phyloP scores from a whole-genome alignment of 2,329 filamentous ascomycete species.

The Shiraia bambusicola region DNA sequence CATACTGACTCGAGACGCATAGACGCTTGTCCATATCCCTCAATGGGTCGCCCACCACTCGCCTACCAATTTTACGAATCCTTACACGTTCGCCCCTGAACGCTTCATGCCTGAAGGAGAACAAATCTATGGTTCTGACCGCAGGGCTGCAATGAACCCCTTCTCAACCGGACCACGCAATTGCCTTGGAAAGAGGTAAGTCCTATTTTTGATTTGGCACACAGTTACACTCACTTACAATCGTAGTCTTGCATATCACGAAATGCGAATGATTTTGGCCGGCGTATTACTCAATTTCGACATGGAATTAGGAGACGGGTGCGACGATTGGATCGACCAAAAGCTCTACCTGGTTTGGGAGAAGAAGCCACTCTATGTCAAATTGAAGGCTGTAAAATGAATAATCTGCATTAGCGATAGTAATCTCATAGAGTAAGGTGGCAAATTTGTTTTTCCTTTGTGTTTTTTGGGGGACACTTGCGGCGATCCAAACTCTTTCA shows the following conservation, averaged over 20 bases:
- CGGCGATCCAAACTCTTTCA: too few species aligned
- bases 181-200: constrained; percentile 41
- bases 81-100: constrained; percentile 33
- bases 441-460: too few species aligned
- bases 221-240: neutral
- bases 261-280: constrained; percentile 32
- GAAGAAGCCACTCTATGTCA: constrained; percentile 16
- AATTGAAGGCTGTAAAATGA: constrained; percentile 2
- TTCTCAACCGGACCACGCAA: constrained; percentile 33
- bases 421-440: too few species aligned
- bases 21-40: constrained; percentile 12
- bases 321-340: constrained; percentile 7
- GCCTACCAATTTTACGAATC: constrained; percentile 25
- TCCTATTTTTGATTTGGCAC: neutral
- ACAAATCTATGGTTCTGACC: constrained; percentile 23
- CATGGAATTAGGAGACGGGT: constrained; percentile 15
- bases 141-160: constrained; percentile 22
- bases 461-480: too few species aligned
- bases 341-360: constrained; percentile 14
- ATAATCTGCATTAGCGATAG: neutral
- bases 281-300: constrained; percentile 31
- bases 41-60: constrained; percentile 26
- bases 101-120: constrained; percentile 36
- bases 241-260: constrained; percentile 34
- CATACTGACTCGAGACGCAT: neutral